Base-by-base conservation (phyloP, 345 rosid genomes). In the Murraya koenigii region DNA sequence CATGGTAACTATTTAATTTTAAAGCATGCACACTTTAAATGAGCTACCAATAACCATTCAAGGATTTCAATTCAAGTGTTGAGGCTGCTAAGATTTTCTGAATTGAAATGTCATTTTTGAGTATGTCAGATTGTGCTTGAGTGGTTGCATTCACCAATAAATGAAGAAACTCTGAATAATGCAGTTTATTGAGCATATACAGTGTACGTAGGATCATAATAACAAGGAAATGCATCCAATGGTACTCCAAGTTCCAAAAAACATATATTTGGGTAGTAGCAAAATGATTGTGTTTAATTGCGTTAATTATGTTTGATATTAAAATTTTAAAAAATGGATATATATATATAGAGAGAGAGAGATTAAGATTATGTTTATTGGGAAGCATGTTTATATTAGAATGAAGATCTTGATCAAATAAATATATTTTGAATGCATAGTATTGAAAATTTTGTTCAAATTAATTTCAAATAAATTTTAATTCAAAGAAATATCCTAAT, bases 81-180 rank as follows among this genome's bases (percentile, higher is more conserved):
- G 8, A 69, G 60, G 69, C 52, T 20, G 28, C 30, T 35, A 2
- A 1, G 8, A 6, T 69, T 28, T 26, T 69, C 49, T 72, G 36
- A 60, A 75, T 44, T 75, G n/a, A 75, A 63, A 30, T 75, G 47
- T 75, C 61, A 13, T 36, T 63, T 47, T 63, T 47, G 59, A 63
- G n/a, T 13, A 44, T 47, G 77, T 63, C 77, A 62, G 61, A 63
- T 75, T 62, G 61, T 75, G 69, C 60, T 75, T 75, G 70, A 75
- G 61, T 30, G 32, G 70, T 75, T 75, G 47, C 70, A 30, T 63
- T 47, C 70, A 63, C 77, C 41, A 59, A 61, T 62, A 39, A 41
- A 28, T 28, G 38, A 20, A 74, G 23, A 26, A 6, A 38, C 41
- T 25, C 38, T 60, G n/a, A 73, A 60, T 6, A 73, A 60, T n/a